Base-by-base conservation (phyloP, 805 yeast genomes). In the Scheffersomyces ergatensis region DNA sequence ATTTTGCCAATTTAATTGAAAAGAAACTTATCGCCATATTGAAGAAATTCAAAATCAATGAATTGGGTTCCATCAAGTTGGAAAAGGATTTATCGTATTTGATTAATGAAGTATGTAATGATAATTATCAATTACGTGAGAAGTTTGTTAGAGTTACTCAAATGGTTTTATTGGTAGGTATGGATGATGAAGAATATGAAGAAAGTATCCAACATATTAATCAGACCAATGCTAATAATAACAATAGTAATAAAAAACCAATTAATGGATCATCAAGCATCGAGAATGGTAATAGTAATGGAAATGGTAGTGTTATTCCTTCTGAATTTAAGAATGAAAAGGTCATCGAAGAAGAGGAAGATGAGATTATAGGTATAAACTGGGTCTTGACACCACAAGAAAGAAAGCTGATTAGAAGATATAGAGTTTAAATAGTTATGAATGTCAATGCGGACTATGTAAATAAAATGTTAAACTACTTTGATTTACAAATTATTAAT, bases 311-410 rank as follows among this genome's bases (percentile, higher is more conserved):
- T 14, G 15, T 9, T 29, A 13, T 14, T 8, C 9, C 24, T 9
- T 7, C 9, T 21, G 18, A n/a, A 14, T 11, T 26, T 9, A 26
- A 26, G 29, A 26, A 26, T 9, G 29, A 26, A 26, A 16, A 67
- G 64, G 15, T 26, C 13, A 14, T 73, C 29, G 53, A 43, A 11
- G 51, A 42, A 8, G 52, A 44, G 7, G 54, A 49, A 7, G 61
- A 58, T n/a, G 64, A 62, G 7, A 49, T 39, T 7, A 33, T 41
- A 16, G 70, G 72, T 15, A 66, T 70, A 25, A 70, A 68, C 45
- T 89, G 97, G 96, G 82, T 83, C 1, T 65, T 90, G 47, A 82
- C 88, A 8, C 88, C 89, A 3, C 77, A 74, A 33, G 97, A 90
- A 51, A 72, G 93, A 48, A 74, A 74, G 36, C 76, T 72, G 42